Conservation (phyloP, 1,284 basidiomycete species). For the Ceratobasidium sp. region DNA sequence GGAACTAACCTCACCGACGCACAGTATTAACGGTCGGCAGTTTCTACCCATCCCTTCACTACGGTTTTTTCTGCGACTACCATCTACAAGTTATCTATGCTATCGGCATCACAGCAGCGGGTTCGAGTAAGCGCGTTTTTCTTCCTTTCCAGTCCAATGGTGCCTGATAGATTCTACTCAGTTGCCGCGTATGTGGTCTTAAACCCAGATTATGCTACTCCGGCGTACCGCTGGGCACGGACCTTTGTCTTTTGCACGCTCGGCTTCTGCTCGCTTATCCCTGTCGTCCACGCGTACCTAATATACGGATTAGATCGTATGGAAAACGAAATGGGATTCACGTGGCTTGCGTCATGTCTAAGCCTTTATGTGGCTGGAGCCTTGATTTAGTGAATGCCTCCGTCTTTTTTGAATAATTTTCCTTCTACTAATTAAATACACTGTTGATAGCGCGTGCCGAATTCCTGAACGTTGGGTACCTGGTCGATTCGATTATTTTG, state of each 20-base stretch:
- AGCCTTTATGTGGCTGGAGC: constrained; percentile 77
- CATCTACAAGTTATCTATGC: constrained; percentile 62
- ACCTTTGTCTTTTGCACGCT: constrained; percentile 82
- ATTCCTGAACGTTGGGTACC: constrained; percentile 81
- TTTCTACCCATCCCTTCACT: constrained; percentile 46
- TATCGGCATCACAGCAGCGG: constrained; percentile 60
- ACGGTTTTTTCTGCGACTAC: constrained; percentile 74
- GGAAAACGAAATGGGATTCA: constrained; percentile 68
- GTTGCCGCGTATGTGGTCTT: constrained; percentile 79
- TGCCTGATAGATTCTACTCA: constrained; percentile 44
- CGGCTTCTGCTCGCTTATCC: constrained; percentile 75
- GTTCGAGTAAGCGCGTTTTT: constrained; percentile 60
- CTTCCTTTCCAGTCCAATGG: constrained; percentile 39
- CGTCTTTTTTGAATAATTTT: constrained; percentile 42
- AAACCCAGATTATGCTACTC: constrained; percentile 77
- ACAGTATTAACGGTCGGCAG: constrained; percentile 52
- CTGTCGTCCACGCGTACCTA: constrained; percentile 69
- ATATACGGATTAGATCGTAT: constrained; percentile 64
- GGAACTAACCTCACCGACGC: constrained; percentile 54
- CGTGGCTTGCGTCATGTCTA: constrained; percentile 70
- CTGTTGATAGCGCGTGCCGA: constrained; percentile 68
- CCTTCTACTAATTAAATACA: constrained; percentile 30
- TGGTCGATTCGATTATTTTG: constrained; percentile 81
- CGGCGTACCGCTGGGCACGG: constrained; percentile 76
- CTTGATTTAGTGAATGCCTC: constrained; percentile 74